Evolutionary conservation across 306 rosid species (phyloP), one percentile per base, ranked within the genome.

Genomic region (Castanea sativa): DNA sequence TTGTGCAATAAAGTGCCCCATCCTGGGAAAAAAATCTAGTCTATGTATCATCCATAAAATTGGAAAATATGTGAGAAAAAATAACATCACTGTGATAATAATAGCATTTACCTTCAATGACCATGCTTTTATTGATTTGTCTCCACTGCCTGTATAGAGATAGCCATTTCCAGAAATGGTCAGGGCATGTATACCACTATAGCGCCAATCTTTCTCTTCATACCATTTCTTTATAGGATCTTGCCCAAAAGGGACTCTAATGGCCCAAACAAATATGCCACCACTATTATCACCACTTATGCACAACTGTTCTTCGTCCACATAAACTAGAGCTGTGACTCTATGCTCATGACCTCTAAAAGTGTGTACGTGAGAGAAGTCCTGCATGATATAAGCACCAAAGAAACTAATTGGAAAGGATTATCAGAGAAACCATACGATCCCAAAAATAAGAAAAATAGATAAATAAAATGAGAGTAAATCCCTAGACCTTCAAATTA

Each of bases 121-220:
- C 99, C 99, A 94, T 52, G 88, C 97, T 87, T 92, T 94, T 69
- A 94, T 88, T 77, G 92, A 82, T 87, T 86, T 91, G 79, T 94
- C 99, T 63, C 99, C 99, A 69, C 97, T 85, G 77, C 97, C 99
- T 8, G 97, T 85, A 78, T 94, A 92, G 55, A 94, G 80, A 80
- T 74, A 86, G 73, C 78, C 86, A 75, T 74, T 87, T 85, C 80
- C 76, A 14, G 84, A 91, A 85, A 81, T 82, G 82, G 86, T 75
- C 90, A 94, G 27, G 61, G 94, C 87, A 84, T 92, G 99, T 83
- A 94, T 94, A 30, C 99, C 99, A 71, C 92, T 91, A 73, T 82
- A 94, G 79, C 99, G 97, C 99, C 99, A 92, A 91, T 94, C 99
- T 84, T 91, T 92, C 81, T 83, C 83, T 79, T 94, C 99, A 14